Evolutionary conservation across 345 rosid genomes (phyloP), one percentile per base, ranked within the genome.

Genomic region (Moricandia moricandioides): DNA sequence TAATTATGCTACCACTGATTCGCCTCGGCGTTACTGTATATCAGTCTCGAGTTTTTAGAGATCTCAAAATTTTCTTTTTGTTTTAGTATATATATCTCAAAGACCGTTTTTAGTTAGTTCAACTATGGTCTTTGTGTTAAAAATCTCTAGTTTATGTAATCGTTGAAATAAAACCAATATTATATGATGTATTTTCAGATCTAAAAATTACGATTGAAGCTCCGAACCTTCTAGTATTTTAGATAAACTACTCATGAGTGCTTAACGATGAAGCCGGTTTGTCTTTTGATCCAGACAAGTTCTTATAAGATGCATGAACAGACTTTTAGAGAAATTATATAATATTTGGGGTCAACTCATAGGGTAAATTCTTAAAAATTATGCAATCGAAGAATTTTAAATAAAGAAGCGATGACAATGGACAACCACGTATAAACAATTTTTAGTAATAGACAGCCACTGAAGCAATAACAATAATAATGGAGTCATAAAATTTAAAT

Each of bases 361-460:
- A 59, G 27, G 61, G 67, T 34, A 24, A 67, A 58, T 49, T 67
- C 62, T 67, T 11, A 5, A 8, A 6, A 8, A 6, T 18, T 45
- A 59, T 24, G 60, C 24, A 45, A 10, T 9, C 8, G 37, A 12
- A 58, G 9, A 24, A n/a, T 10, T 66, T 24, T 2, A 26, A 43
- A 47, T 61, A 60, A 35, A 69, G 51, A 62, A 77, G 31, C 33
- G 40, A 27, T 70, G 71, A 47, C 55, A 58, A 58, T 24, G 62
- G 72, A 65, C 68, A 77, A 58, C 81, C 76, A 77, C 76, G 17
- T 49, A 77, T 65, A 27, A 65, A 21, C 56, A 7, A 16, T 56
- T 70, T 55, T 55, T 26, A 7, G 65, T 29, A 21, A 40, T 37
- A 51, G 65, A 56, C 40, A 62, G 51, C 63, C 52, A 55, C 63